Base-by-base conservation (phyloP, 106 monocot genomes). In the Ottelia alismoides region DNA sequence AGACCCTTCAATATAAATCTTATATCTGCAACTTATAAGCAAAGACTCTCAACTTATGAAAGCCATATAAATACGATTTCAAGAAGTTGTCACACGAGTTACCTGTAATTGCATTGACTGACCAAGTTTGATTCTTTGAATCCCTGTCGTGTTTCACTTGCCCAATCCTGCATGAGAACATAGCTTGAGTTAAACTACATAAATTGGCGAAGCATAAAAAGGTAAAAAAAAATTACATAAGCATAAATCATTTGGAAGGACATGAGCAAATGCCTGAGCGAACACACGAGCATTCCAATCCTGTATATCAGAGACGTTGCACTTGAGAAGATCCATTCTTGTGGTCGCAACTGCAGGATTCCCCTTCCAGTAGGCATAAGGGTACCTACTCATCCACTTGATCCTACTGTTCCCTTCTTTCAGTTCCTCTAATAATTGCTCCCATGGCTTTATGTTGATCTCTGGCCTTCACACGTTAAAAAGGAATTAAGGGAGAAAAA, bases 281-380 rank as follows among this genome's bases (percentile, higher is more conserved):
- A n/a, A n/a, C n/a, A n/a, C n/a, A n/a, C n/a, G n/a, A n/a, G 76
- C 68, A 17, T 62, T 69, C 84, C 78, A 78, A 22, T 72, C 68
- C 11, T 31, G 30, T 7, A 20, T 54, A 0, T 59, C 50, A 11
- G 73, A 69, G 3, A 65, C 69, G 11, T 70, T 66, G 57, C 79
- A 79, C 32, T 30, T 50, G 27, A 79, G 10, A 1, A 79, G 66
- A 3, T 74, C 62, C 22, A 20, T 27, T 31, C 79, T 45, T 2
- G 1, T 51, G 0, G 2, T 1, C 1, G 70, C 53, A 25, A 74
- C 64, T 6, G 0, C 6, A 0, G 70, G 56, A 43, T 70, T 79
- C 16, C 74, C 74, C 28, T 69, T 75, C 74, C 74, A 75, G 63
- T 64, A 75, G 1, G 74, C 74, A 30, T 75, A 59, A 0, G 69